Evolutionary conservation across 2,329 filamentous ascomycete genomes (phyloP), one percentile per base, ranked within the genome.

Genomic region (Neofusicoccum parvum): DNA sequence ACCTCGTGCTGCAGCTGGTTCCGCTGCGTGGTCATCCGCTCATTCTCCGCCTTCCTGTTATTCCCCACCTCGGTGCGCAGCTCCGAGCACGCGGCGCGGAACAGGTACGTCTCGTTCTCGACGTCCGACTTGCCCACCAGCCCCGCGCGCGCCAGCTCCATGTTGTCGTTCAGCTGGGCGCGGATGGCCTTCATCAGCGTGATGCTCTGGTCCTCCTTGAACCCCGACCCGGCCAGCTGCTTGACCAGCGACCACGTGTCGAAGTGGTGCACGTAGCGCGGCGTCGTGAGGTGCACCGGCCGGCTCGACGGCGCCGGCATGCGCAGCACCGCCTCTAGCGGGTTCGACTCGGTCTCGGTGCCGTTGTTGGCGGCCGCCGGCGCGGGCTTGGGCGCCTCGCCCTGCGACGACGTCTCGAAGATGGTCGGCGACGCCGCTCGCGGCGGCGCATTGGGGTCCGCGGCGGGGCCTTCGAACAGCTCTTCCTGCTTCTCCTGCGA

Each of bases 141-240:
- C 2, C 88, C 91, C 54, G 88, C 85, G 73, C 91, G 90, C 53
- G 95, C 95, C 14, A 93, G 82, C 65, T 92, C 88, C 66, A 98
- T 84, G 74, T 98, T 96, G 20, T 88, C 82, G 10, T 90, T 88
- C 14, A 99, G 80, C 58, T 96, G 83, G 3, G 85, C 84, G 23
- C 94, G 88, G 65, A 98, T 88, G 5, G 90, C 92, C 81, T 98
- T 98, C 95, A 99, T 99, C 60, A 92, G 83, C 5, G 89, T 92
- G 59, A 93, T 88, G 32, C 92, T 88, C 78, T 97, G 94, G 0
- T 84, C 84, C 50, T 86, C 82, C 1, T 86, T 87, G 78, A 93
- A 97, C 0, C 90, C 90, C 12, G 88, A 88, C 0, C 80, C 80
- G 17, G 88, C 85, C 15, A 99, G 87, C 71, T 92, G 88, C 73